phyloP scores from a whole-genome alignment of 495 filamentous ascomycete genomes.

The Elasticomyces elasticus region DNA sequence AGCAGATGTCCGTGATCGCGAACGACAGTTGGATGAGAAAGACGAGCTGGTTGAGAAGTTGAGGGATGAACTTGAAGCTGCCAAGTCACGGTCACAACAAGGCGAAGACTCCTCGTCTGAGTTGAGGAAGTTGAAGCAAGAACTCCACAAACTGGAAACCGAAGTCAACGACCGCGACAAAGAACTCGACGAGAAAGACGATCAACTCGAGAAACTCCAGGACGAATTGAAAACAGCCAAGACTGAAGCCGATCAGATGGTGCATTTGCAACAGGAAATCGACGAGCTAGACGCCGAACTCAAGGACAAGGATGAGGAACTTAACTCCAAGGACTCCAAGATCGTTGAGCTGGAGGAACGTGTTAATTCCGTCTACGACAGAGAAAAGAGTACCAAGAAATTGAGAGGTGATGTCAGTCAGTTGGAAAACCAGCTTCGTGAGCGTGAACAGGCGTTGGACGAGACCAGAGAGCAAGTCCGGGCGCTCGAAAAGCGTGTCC shows the following conservation, averaged over 20 bases:
- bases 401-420: constrained; percentile 20
- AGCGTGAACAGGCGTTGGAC: constrained; percentile 21
- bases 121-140: constrained; percentile 54
- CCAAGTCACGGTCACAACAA: constrained; percentile 10
- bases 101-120: constrained; percentile 36
- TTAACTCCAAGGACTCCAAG: constrained; percentile 17
- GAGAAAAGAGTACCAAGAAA: constrained; percentile 23
- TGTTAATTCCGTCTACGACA: constrained; percentile 17
- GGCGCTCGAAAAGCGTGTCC: constrained; percentile 17
- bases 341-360: constrained; percentile 22
- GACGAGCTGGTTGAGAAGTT: constrained; percentile 46
- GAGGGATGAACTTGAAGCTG: constrained; percentile 42
- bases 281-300: constrained; percentile 24
- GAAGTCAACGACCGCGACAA: constrained; percentile 57
- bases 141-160: constrained; percentile 57
- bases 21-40: constrained; percentile 48
- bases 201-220: constrained; percentile 42
- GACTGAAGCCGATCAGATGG: neutral
- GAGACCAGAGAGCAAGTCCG: constrained; percentile 26
- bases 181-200: constrained; percentile 46
- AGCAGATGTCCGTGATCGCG: constrained; percentile 53
- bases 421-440: constrained; percentile 20
- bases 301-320: constrained; percentile 19
- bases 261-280: constrained; percentile 17
- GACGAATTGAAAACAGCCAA: constrained; percentile 42